phyloP scores from a whole-genome alignment of 331 rosid genomes.

The Spiraea crenata region DNA sequence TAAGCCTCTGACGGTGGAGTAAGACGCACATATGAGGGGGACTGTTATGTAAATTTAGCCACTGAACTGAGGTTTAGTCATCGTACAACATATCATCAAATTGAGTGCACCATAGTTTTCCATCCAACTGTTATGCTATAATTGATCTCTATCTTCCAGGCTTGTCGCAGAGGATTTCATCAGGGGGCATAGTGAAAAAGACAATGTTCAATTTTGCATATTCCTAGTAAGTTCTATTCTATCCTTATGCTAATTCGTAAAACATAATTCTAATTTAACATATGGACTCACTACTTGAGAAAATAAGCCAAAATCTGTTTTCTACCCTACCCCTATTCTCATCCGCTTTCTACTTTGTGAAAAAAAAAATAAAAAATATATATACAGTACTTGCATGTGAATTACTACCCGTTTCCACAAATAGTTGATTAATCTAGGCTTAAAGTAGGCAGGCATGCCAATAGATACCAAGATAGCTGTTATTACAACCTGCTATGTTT shows the following conservation, averaged over 20 bases:
- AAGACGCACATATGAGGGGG: no score
- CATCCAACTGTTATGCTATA: slow-evolving; percentile 5
- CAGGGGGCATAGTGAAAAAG: slow-evolving; percentile 70
- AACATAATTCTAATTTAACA: neutral
- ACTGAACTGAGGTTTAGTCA: slow-evolving; percentile 3
- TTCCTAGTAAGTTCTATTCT: slow-evolving; percentile 59
- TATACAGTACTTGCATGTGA: neutral
- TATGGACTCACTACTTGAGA: neutral
- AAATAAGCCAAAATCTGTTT: neutral
- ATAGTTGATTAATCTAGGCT: neutral
- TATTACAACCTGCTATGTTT: slow-evolving; percentile 11
- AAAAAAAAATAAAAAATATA: neutral
- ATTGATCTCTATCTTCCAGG: slow-evolving; percentile 44
- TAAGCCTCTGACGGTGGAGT: no score
- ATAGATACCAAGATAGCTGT: neutral
- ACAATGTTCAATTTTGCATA: slow-evolving; percentile 74
- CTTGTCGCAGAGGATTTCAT: slow-evolving; percentile 72
- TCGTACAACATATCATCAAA: slow-evolving; percentile 4
- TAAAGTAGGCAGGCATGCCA: neutral
- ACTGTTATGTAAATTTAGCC: neutral
- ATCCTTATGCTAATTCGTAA: neutral
- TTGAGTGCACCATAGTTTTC: neutral
- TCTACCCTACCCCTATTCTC: neutral
- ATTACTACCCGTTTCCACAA: neutral
- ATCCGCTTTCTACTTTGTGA: neutral